Base-by-base conservation (phyloP, 2,329 filamentous ascomycete genomes). In the Ophiostoma populinum region DNA sequence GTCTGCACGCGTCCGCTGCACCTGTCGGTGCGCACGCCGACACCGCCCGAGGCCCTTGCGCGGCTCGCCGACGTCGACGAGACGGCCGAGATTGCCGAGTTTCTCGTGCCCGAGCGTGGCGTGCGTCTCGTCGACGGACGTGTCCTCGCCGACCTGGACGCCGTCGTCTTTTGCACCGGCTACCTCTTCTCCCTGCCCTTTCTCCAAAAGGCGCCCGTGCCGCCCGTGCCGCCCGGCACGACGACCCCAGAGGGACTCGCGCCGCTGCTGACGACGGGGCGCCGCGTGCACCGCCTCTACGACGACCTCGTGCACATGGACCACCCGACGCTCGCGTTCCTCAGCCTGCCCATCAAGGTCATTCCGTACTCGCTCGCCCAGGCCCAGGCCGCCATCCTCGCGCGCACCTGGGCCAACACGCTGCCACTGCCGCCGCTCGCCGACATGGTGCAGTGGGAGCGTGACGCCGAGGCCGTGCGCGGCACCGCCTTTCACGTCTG, bases 131-230 rank as follows among this genome's bases (percentile, higher is more conserved):
- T 59, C 31, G 67, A 81, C 45, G 77, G 75, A 1, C 61, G 61
- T 0, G 49, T 76, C 8, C 79, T 83, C 48, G 56, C 57, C 3
- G 59, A 74, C 22, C 55, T 95, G 37, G 86, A 94, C 47, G 67
- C 71, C 2, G 58, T 94, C 6, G 51, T 95, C 19, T 94, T 87
- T 54, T 86, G 81, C 51, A 94, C 87, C 0, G 87, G 87, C 0
- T 95, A 92, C 48, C 69, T 92, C 38, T 93, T 81, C 55, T 75
- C 76, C 5, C 80, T 79, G 39, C 83, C 85, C 0, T 94, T 93
- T 48, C 51, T 77, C 5, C 50, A 38, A 17, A 50, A 55, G 3
- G 18, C 17, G 24, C 22, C 22, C 3, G 19, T 21, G 21, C 33
- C 24, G 20, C 25, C 19, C 9, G 27, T 18, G 9, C n/a, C n/a